These are phyloP conservation scores for Phallus indusiatus DNA, from an alignment of 768 basidiomycete species.

Conservation along the genomic window DNA sequence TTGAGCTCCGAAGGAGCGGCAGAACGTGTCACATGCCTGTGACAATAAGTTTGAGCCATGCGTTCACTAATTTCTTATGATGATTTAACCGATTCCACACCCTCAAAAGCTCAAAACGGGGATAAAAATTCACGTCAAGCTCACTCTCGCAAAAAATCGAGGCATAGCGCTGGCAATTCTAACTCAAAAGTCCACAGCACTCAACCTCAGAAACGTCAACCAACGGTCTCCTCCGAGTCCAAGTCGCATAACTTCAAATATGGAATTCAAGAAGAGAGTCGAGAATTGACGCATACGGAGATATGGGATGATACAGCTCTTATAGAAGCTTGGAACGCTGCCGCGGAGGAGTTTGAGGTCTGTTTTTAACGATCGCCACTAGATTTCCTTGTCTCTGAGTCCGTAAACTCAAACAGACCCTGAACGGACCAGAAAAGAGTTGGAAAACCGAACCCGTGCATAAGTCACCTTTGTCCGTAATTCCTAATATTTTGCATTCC, in stretches of 20 bases:
- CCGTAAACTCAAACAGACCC: conserved; percentile 30
- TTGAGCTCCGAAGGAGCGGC: too few species aligned
- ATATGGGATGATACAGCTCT: conserved; percentile 84
- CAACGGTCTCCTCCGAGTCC: neutral
- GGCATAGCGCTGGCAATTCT: conserved; percentile 12
- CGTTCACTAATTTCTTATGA: conserved; percentile 53
- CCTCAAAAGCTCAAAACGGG: conserved; percentile 11
- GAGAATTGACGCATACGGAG: conserved; percentile 59
- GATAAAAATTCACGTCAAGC: conserved; percentile 33
- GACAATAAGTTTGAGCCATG: conserved; percentile 11
- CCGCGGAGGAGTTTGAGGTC: conserved; percentile 71
- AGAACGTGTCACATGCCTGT: too few species aligned
- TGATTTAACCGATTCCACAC: conserved; percentile 44
- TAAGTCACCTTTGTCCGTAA: conserved; percentile 61
- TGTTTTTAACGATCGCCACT: neutral
- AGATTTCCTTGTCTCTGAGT: neutral
- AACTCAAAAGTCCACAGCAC: conserved; percentile 33
- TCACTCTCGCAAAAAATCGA: conserved; percentile 23
- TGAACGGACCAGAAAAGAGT: conserved; percentile 55
- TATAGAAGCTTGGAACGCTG: conserved; percentile 78
- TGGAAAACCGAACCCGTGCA: conserved; percentile 68
- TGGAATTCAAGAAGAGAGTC: conserved; percentile 42
- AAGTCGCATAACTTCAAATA: conserved; percentile 11
- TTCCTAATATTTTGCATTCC: neutral
- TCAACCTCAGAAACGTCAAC: conserved; percentile 15